These are phyloP conservation scores for Metschnikowia borealis DNA, from an alignment of 805 yeast species.

Conservation along the genomic window DNA sequence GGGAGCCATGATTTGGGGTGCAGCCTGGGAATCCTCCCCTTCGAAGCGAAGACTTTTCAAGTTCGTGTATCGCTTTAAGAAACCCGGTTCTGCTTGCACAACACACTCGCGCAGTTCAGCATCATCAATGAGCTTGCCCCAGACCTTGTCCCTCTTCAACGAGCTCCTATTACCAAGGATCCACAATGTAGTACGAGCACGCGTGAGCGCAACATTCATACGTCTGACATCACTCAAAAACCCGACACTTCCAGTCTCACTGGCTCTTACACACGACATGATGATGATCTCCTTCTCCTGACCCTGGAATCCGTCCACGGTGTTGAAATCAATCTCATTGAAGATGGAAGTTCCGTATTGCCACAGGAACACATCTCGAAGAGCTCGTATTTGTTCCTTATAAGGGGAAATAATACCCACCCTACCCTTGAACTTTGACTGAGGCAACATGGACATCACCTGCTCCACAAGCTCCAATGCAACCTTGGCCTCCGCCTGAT, in stretches of 20 bases:
- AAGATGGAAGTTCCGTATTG: slow-evolving; percentile 61
- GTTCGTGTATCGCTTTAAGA: slow-evolving; percentile 19
- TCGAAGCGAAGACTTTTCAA: neutral
- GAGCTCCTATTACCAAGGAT: slow-evolving; percentile 78
- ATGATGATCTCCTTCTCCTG: slow-evolving; percentile 94
- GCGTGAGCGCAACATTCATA: slow-evolving; percentile 95
- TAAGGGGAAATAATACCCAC: slow-evolving; percentile 95
- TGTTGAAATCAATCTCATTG: slow-evolving; percentile 77
- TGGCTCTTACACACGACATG: slow-evolving; percentile 93
- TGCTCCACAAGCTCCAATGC: slow-evolving; percentile 62
- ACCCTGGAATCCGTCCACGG: slow-evolving; percentile 97
- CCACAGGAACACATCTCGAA: slow-evolving; percentile 54
- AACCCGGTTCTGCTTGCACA: slow-evolving; percentile 34
- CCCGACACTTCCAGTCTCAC: slow-evolving; percentile 66
- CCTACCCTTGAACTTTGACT: slow-evolving; percentile 57
- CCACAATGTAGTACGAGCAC: slow-evolving; percentile 92
- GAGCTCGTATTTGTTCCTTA: slow-evolving; percentile 70
- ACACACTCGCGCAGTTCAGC: slow-evolving; percentile 49
- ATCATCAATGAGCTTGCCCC: slow-evolving; percentile 67
- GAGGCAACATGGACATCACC: slow-evolving; percentile 47
- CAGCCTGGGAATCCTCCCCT: neutral
- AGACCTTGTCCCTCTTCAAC: slow-evolving; percentile 58
- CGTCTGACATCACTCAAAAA: slow-evolving; percentile 88
- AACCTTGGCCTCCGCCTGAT: slow-evolving; percentile 64
- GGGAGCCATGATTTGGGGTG: neutral